Conservation (phyloP, 73 alveolate genomes). For the Paramecium bursaria region DNA sequence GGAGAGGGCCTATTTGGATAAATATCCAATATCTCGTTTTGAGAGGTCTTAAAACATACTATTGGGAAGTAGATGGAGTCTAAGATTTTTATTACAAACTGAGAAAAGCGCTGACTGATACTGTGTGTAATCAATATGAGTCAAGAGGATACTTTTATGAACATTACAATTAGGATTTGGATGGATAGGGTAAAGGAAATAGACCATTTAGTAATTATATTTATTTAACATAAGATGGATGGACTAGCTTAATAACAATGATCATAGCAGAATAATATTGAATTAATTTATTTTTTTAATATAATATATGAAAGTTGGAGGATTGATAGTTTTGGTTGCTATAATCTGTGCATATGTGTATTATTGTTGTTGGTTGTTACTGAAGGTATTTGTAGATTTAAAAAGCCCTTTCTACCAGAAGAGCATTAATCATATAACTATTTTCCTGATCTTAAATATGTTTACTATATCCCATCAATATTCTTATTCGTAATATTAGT, state of each 20-base stretch:
- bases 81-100: slow-evolving; percentile 75
- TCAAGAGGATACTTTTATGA: slow-evolving; percentile 86
- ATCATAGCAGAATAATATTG: slow-evolving; percentile 85
- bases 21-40: slow-evolving; percentile 86
- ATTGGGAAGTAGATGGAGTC: slow-evolving; percentile 74
- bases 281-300: no score
- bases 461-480: slow-evolving; percentile 46
- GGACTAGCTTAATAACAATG: slow-evolving; percentile 88
- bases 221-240: no score
- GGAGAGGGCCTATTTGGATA: slow-evolving; percentile 98
- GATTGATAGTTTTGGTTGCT: slow-evolving; percentile 2
- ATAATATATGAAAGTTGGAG: slow-evolving; percentile 51
- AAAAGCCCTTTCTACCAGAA: slow-evolving; percentile 58
- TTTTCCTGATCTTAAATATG: slow-evolving; percentile 57
- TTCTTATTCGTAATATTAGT: slow-evolving; percentile 17
- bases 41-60: slow-evolving; percentile 86
- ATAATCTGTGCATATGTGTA: slow-evolving; percentile 10
- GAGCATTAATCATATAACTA: slow-evolving; percentile 35
- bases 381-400: background rate
- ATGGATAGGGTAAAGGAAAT: slow-evolving; percentile 84
- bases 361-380: slow-evolving; percentile 52
- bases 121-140: slow-evolving; percentile 83
- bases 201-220: slow-evolving; percentile 95
- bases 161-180: slow-evolving; percentile 78
- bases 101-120: slow-evolving; percentile 80